phyloP scores from a whole-genome alignment of 805 yeast species.

The Lipomyces japonicus region DNA sequence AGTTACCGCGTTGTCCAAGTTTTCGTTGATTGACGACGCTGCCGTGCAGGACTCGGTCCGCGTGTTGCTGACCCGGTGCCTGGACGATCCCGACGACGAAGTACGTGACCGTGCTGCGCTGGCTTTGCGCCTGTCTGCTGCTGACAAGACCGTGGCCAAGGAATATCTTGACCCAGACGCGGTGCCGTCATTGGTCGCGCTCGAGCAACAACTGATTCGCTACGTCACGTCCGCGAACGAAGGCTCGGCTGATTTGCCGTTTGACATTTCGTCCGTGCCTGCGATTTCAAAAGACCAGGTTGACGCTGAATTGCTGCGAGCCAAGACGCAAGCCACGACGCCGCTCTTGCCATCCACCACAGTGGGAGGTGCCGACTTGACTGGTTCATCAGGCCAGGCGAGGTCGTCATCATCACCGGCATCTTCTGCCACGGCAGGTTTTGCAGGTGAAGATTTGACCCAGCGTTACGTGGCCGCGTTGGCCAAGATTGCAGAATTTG shows the following conservation, averaged over 20 bases:
- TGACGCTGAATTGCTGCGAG: conserved; percentile 41
- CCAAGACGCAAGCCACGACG: conserved; percentile 45
- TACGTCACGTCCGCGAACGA: conserved; percentile 58
- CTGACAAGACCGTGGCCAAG: conserved; percentile 39
- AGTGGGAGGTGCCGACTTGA: conserved; percentile 31
- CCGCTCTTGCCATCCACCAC: conserved; percentile 15
- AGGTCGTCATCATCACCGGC: conserved; percentile 13
- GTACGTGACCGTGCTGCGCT: conserved; percentile 96
- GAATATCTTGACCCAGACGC: conserved; percentile 62
- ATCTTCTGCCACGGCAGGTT: conserved; percentile 26
- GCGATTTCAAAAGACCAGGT: conserved; percentile 41
- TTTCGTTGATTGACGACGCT: conserved; percentile 73
- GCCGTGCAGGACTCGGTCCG: conserved; percentile 64
- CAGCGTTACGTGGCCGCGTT: conserved; percentile 64
- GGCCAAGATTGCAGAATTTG: conserved; percentile 66
- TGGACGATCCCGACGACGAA: conserved; percentile 89
- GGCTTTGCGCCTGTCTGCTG: conserved; percentile 58
- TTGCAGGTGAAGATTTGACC: conserved; percentile 32
- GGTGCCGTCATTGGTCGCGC: conserved; percentile 66
- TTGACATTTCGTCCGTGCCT: conserved; percentile 69
- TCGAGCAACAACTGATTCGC: conserved; percentile 70
- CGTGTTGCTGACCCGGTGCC: conserved; percentile 74
- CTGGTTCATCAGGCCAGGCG: conserved; percentile 17
- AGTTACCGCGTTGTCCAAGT: conserved; percentile 84
- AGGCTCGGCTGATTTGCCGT: conserved; percentile 49